Conservation (phyloP, 371 early-diverging fungal species). For the Apophysomyces elegans region DNA sequence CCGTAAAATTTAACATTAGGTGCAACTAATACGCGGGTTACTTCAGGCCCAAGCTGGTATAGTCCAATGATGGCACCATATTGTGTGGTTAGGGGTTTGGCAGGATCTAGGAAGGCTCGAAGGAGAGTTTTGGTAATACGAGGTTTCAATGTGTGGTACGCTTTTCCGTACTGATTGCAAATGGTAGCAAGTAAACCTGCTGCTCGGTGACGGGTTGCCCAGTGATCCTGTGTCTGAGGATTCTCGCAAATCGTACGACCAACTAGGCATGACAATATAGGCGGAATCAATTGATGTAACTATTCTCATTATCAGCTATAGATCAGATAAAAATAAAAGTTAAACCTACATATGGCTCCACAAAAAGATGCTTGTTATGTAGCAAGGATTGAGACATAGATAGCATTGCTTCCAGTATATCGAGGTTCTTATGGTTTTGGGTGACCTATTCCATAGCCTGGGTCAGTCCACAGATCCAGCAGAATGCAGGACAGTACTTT, state of each 20-base stretch:
- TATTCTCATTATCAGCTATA: conserved; percentile 26
- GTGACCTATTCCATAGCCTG: conserved; percentile 61
- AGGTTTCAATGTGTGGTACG: conserved; percentile 87
- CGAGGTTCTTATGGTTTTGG: conserved; percentile 77
- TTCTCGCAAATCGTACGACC: conserved; percentile 81
- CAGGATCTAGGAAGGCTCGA: conserved; percentile 86
- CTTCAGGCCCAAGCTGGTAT: conserved; percentile 78
- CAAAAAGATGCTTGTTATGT: conserved; percentile 90
- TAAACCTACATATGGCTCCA: conserved; percentile 94
- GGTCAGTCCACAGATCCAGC: background rate
- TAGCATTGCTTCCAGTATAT: conserved; percentile 75
- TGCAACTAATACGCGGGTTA: conserved; percentile 71
- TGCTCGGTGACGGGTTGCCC: conserved; percentile 81
- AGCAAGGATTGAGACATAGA: conserved; percentile 86
- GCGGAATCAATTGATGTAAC: conserved; percentile 98
- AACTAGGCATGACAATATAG: conserved; percentile 94
- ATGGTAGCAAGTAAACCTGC: conserved; percentile 76
- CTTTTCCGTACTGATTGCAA: conserved; percentile 70
- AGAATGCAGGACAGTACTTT: conserved; percentile 49
- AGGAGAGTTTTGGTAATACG: conserved; percentile 89
- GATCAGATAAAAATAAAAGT: background rate
- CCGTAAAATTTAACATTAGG: conserved; percentile 79
- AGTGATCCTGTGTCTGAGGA: conserved; percentile 74
- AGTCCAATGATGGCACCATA: conserved; percentile 92
- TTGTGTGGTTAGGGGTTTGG: conserved; percentile 78